A percentile compares a stretch with the other conserved stretches of the same genome.
Conservation (phyloP, 768 basidiomycete genomes). For the Paxillus ammoniavirescens region DNA sequence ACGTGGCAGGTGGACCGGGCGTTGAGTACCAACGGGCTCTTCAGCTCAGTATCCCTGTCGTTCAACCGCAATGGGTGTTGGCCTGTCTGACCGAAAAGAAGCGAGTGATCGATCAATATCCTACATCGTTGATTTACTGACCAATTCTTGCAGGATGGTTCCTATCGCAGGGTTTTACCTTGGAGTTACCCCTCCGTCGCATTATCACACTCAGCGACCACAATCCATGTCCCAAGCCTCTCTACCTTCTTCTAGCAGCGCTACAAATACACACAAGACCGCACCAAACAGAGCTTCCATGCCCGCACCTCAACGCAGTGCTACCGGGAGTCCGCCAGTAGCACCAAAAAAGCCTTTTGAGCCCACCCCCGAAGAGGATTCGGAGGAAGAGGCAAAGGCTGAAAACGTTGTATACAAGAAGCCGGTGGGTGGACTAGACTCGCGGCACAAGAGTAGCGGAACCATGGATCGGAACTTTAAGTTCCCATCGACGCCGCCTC, state of each 20-base stretch:
- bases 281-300: slow-evolving; percentile 63
- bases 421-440: slow-evolving; percentile 9
- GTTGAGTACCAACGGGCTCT: slow-evolving; percentile 94
- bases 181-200: slow-evolving; percentile 56
- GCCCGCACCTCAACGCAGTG: slow-evolving; percentile 52
- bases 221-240: slow-evolving; percentile 78
- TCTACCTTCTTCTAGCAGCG: slow-evolving; percentile 41
- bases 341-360: slow-evolving; percentile 40
- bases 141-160: slow-evolving; percentile 62
- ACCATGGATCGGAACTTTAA: slow-evolving; percentile 79
- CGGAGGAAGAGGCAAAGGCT: slow-evolving; percentile 33
- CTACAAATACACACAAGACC: slow-evolving; percentile 30
- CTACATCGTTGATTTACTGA: not conserved
- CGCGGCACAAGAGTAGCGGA: slow-evolving; percentile 52
- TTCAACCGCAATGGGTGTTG: slow-evolving; percentile 92
- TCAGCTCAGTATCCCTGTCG: slow-evolving; percentile 91
- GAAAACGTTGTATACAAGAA: slow-evolving; percentile 27
- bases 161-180: slow-evolving; percentile 82
- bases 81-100: slow-evolving; percentile 85
- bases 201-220: slow-evolving; percentile 44
- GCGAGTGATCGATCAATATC: slow-evolving; percentile 41
- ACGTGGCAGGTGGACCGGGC: slow-evolving; percentile 58
- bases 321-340: slow-evolving; percentile 41
- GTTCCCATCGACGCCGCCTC: slow-evolving; percentile 47
- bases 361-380: slow-evolving; percentile 51